phyloP scores from a whole-genome alignment of 1,284 basidiomycete species.

The Hypsizygus ulmarius region DNA sequence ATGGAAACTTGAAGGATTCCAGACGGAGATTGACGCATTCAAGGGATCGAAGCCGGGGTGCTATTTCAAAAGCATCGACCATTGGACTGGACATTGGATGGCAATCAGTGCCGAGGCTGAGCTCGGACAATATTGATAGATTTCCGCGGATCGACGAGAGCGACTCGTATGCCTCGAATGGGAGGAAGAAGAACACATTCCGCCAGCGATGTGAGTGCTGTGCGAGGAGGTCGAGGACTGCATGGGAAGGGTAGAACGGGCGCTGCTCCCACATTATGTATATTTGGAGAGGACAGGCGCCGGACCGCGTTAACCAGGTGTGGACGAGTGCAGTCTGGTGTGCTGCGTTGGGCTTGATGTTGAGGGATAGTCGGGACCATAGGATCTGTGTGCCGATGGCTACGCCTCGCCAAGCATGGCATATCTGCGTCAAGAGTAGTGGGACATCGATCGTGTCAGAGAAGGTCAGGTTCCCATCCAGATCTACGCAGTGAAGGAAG shows the following conservation, averaged over 20 bases:
- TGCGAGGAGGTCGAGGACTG: conserved; percentile 19
- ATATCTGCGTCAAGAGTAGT: conserved; percentile 36
- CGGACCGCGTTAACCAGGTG: conserved; percentile 33
- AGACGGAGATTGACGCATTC: conserved; percentile 38
- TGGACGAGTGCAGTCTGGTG: conserved; percentile 26
- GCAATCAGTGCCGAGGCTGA: conserved; percentile 35
- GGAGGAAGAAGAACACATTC: conserved; percentile 21
- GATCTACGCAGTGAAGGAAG: conserved; percentile 34
- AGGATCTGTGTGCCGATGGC: conserved; percentile 34
- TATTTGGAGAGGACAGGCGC: conserved; percentile 19
- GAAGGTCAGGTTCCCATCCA: conserved; percentile 26
- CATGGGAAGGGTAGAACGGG: conserved; percentile 18
- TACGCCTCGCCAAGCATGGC: conserved; percentile 34
- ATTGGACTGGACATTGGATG: conserved; percentile 20
- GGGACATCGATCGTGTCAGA: conserved; percentile 33
- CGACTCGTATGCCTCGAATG: conserved; percentile 15
- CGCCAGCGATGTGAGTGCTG: conserved; percentile 20
- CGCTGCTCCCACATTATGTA: conserved; percentile 21
- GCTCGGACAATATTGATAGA: conserved; percentile 30
- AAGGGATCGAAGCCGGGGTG: conserved; percentile 32
- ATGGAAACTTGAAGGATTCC: conserved; percentile 34
- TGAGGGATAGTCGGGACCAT: conserved; percentile 36
- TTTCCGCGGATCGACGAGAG: conserved; percentile 26
- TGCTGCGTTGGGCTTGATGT: conserved; percentile 22
- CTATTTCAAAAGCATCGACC: conserved; percentile 32